Conservation (phyloP, 202 grass and related monocot species). For the Musa balbisiana region DNA sequence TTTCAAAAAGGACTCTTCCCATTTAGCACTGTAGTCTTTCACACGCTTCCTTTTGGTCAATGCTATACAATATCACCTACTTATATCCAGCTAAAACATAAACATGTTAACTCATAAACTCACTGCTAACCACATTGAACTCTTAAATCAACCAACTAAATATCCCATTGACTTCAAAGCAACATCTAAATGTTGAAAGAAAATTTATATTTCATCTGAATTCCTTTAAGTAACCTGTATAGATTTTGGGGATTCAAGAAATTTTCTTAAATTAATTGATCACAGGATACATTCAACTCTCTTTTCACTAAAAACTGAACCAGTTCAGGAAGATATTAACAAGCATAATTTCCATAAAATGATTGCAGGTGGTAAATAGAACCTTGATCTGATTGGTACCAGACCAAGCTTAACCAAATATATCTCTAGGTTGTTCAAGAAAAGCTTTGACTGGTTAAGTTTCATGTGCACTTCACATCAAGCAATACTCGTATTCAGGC, state of each 20-base stretch:
- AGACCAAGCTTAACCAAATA: not conserved
- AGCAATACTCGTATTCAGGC: not conserved
- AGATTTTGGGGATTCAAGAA: not conserved
- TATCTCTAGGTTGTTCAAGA: not conserved
- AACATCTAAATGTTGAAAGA: not conserved
- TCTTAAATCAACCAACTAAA: too few species aligned
- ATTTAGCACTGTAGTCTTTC: too few species aligned
- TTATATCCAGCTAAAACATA: too few species aligned
- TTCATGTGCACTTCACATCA: not conserved
- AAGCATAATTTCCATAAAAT: too few species aligned
- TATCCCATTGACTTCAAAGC: too few species aligned
- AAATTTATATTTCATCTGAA: not conserved
- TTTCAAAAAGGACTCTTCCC: too few species aligned
- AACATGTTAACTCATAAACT: too few species aligned
- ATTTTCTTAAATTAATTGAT: not conserved
- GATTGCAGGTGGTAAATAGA: not conserved
- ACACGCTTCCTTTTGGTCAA: too few species aligned
- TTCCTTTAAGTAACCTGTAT: not conserved
- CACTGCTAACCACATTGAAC: too few species aligned
- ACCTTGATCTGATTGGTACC: not conserved
- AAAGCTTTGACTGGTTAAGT: not conserved
- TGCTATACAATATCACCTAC: too few species aligned
- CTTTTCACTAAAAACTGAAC: too few species aligned
- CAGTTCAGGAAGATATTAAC: too few species aligned
- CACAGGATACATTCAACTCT: not conserved